Evolutionary conservation across 208 protist genomes (phyloP), one percentile per base, ranked within the genome.

Genomic region (Leishmania major): DNA sequence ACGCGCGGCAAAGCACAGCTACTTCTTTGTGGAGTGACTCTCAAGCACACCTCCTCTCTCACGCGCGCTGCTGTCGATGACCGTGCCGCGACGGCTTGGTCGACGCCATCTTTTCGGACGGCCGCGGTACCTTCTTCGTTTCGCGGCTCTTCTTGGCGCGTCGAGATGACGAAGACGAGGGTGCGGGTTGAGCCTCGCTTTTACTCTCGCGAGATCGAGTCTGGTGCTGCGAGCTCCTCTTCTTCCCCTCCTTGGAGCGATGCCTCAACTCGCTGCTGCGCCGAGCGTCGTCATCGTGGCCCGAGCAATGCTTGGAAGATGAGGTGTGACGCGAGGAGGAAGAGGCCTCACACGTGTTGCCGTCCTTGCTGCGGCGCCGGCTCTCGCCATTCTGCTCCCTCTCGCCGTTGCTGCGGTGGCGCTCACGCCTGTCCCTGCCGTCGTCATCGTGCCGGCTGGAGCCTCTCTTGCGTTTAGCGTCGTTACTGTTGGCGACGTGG

Each of bases 51-150:
- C n/a, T 74, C 70, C n/a, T 55, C 45, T 45, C 70, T 53, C 22
- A 51, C 35, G 49, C 47, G 73, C 3, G 60, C 10, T 31, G 64
- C 37, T 62, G 31, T 55, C 8, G 17, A 59, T 69, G 69, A n/a
- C 11, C 35, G 28, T 5, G 49, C 73, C 17, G 51, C 37, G 53
- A 40, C 40, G 73, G 19, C 19, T 28, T 77, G 31, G 73, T 35
- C 47, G 47, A 47, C 22, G 35, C 69, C 81, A 31, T 45, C 49
- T 84, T 84, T 43, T 53, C 59, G 6, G 75, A 43, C n/a, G 37
- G 22, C 17, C 35, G 69, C 35, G 37, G 43, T 69, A 73, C 81
- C 59, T 80, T 84, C 69, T 80, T 80, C 11, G 76, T 76, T n/a
- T 80, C 69, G 22, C 55, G 75, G 11, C 35, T 51, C 45, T 31